Evolutionary conservation across 768 basidiomycete genomes (phyloP), one percentile per base, ranked within the genome.

Genomic region (Lactarius hatsudake): DNA sequence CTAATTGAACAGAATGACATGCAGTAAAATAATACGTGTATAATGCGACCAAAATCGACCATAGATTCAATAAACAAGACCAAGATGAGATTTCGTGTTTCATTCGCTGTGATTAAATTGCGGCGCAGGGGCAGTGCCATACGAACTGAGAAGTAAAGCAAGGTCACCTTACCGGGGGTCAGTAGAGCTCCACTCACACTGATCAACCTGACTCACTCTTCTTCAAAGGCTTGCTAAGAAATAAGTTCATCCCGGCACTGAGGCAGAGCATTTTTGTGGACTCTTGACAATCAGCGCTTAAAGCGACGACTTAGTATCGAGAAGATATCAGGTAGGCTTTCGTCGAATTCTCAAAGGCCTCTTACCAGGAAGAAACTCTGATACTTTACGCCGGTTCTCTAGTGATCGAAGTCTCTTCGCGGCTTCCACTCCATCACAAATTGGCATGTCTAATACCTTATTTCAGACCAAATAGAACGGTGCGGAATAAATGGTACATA

Each of bases 191-290:
- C 17, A 8, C 54, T 12, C 28, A 15, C 18, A 9, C 15, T 32
- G 51, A 34, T 48, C 17, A 10, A 10, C 7, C 5, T 20, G 3
- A 67, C 61, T 34, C 66, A 86, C 87, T 78, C 73, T 84, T 87
- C 71, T 80, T 84, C 48, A 90, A 76, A 15, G 90, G 90, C 76
- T 91, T 91, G 73, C 85, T 88, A 70, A 90, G 83, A 74, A 90
- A 91, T 4, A 81, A 79, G 71, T 90, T 89, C 90, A 91, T 91
- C 12, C 90, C 90, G 3, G 88, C 87, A 69, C 87, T 89, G n/a
- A 90, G 75, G 71, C 89, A 91, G 12, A 90, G 80, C 73, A 86
- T 83, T 72, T 89, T 89, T 1, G 89, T 89, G 5, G 87, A 88
- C 60, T 89, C 87, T 75, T 91, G 88, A 70, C 87, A 88, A 74